These are phyloP conservation scores for Sporobolomyces phaffii DNA, from an alignment of 768 basidiomycete species.

Conservation along the genomic window DNA sequence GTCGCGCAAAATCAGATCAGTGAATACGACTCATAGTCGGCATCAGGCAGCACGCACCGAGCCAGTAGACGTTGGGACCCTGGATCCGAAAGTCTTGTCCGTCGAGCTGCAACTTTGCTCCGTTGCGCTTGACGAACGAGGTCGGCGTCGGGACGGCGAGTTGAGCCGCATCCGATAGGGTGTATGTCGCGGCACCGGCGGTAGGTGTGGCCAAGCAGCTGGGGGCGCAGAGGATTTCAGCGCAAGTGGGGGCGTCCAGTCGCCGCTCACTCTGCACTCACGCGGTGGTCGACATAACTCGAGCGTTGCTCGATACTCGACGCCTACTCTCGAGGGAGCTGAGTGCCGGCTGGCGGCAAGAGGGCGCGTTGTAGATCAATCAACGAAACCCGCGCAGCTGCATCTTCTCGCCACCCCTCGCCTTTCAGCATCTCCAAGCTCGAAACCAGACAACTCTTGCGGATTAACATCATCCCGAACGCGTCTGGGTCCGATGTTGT, in stretches of 20 bases:
- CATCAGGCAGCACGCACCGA: conserved; percentile 36
- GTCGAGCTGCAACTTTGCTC: conserved; percentile 16
- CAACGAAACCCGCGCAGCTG: no score
- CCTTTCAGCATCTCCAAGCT: no score
- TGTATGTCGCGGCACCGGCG: not conserved
- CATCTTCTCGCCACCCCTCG: no score
- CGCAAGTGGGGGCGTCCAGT: not conserved
- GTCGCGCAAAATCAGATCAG: not conserved
- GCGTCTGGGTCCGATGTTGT: no score
- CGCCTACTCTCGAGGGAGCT: no score
- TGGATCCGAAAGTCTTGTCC: conserved; percentile 33
- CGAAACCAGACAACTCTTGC: no score
- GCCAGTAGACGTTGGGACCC: conserved; percentile 43
- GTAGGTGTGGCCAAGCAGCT: conserved; percentile 18
- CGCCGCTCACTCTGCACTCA: no score
- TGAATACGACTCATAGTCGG: no score
- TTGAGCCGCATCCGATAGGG: conserved; percentile 13
- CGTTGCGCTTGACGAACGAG: conserved; percentile 30
- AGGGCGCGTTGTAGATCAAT: no score
- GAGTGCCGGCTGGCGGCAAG: no score
- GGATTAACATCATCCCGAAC: no score
- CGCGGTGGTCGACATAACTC: conserved; percentile 2
- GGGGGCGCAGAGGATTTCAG: not conserved
- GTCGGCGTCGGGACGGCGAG: conserved; percentile 1
- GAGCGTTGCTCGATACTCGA: not conserved